Conservation (phyloP, 1,284 basidiomycete species). For the Ceratobasidium sp. region DNA sequence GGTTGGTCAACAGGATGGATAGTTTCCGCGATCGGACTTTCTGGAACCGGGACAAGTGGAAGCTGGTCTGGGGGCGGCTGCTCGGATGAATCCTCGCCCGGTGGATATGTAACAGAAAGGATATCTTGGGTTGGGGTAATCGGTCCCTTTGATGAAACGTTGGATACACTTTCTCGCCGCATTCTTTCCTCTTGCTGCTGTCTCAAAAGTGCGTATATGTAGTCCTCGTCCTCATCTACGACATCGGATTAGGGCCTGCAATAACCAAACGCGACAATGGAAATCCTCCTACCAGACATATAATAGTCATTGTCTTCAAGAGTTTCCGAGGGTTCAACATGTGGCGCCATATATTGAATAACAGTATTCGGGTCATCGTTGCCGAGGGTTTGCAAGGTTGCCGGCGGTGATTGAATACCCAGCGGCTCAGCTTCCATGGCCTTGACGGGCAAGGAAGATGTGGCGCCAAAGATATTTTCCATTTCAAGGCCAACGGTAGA, state of each 20-base stretch:
- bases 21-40: too few relatives aligned
- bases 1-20: too few relatives aligned
- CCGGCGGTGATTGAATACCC: too few relatives aligned
- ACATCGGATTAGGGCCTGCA: too few relatives aligned
- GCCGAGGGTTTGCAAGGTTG: too few relatives aligned
- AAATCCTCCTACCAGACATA: not conserved
- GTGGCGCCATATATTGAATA: not conserved
- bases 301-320: not conserved
- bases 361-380: not conserved
- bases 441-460: too few relatives aligned
- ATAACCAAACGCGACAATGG: not conserved
- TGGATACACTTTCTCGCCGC: not conserved
- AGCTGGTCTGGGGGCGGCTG: not conserved
- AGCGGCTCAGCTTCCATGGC: not conserved
- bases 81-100: not conserved
- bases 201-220: not conserved
- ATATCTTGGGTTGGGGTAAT: too few relatives aligned
- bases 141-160: not conserved
- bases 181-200: constrained; percentile 5
- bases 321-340: not conserved
- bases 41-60: too few relatives aligned
- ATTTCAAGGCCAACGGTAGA: not conserved
- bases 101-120: too few relatives aligned
- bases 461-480: not conserved
- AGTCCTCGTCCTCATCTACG: constrained; percentile 4